Conservation (phyloP, 805 yeast genomes). For the Suhomyces faveliae region DNA sequence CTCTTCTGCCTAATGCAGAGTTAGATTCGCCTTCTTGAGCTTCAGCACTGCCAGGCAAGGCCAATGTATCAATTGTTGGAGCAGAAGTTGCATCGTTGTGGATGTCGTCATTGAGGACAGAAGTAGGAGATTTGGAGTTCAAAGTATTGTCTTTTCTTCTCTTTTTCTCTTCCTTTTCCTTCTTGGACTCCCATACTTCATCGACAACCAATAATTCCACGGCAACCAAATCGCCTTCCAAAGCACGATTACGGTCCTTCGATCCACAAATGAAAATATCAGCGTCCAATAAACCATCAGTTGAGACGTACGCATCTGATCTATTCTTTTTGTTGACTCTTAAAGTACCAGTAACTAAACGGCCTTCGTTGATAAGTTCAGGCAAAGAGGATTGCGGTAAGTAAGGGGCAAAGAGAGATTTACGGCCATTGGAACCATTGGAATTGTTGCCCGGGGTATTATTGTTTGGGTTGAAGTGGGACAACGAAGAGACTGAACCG, state of each 20-base stretch:
- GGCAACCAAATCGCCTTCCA: slow-evolving; percentile 96
- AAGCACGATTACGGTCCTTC: slow-evolving; percentile 94
- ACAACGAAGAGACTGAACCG: slow-evolving; percentile 54
- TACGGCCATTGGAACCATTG: slow-evolving; percentile 50
- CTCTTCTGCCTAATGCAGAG: slow-evolving; percentile 60
- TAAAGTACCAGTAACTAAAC: slow-evolving; percentile 86
- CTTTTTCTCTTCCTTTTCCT: slow-evolving; percentile 96
- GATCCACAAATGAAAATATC: slow-evolving; percentile 98
- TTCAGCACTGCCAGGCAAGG: slow-evolving; percentile 12
- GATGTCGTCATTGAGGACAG: slow-evolving; percentile 60
- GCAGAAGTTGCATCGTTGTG: slow-evolving; percentile 78
- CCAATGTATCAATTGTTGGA: slow-evolving; percentile 24
- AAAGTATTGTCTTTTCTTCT: slow-evolving; percentile 69
- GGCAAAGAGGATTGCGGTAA: slow-evolving; percentile 92
- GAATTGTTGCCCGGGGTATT: slow-evolving; percentile 15
- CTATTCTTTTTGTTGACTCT: slow-evolving; percentile 95
- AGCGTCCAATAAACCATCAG: slow-evolving; percentile 93
- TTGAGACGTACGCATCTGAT: slow-evolving; percentile 97
- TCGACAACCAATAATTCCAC: slow-evolving; percentile 92
- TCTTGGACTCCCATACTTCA: slow-evolving; percentile 95
- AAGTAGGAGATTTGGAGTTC: slow-evolving; percentile 32
- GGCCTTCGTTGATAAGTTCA: slow-evolving; percentile 82
- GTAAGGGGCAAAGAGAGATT: slow-evolving; percentile 92
- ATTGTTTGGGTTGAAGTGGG: slow-evolving; percentile 35
- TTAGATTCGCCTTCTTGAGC: slow-evolving; percentile 29